Percentiles rank a stretch among this genome's conserved stretches.
Evolutionary conservation across 208 protist genomes (phyloP).

Genomic region (Wallacemonas rigidus): DNA sequence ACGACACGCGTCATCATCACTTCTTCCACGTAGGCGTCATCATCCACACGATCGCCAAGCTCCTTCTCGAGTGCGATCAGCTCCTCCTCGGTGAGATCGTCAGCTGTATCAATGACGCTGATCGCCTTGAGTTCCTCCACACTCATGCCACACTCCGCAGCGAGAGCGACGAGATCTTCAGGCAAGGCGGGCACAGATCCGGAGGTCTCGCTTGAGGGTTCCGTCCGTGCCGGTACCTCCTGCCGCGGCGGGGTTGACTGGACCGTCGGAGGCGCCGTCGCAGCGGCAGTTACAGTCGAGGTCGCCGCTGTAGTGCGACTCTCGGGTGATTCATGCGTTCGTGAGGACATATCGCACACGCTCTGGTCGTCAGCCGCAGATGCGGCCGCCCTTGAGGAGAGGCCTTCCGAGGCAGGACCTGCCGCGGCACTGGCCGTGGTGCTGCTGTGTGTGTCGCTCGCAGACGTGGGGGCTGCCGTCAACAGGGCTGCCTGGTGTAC

Average conservation of each 20-base stretch:
- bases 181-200: neutral
- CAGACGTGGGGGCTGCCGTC: neutral
- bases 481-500: slow-evolving; percentile 9
- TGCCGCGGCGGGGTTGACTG: too few species aligned
- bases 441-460: neutral
- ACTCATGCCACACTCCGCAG: neutral
- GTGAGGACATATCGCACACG: too few species aligned
- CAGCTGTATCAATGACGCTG: slow-evolving; percentile 70
- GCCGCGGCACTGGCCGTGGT: neutral
- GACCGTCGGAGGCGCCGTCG: too few species aligned
- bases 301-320: too few species aligned
- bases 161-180: slow-evolving; percentile 2
- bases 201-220: neutral
- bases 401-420: neutral
- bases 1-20: slow-evolving; percentile 83
- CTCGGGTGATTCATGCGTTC: too few species aligned
- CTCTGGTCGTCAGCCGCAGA: neutral
- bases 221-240: neutral
- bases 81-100: slow-evolving; percentile 84
- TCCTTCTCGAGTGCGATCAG: slow-evolving; percentile 74
- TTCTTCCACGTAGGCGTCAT: slow-evolving; percentile 73
- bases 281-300: too few species aligned
- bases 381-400: neutral
- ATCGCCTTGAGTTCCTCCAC: slow-evolving; percentile 28
- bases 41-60: slow-evolving; percentile 64